Evolutionary conservation across 2,329 filamentous ascomycete species (phyloP), one percentile per base, ranked within the genome.

Genomic region (Sporothrix euskadiensis): DNA sequence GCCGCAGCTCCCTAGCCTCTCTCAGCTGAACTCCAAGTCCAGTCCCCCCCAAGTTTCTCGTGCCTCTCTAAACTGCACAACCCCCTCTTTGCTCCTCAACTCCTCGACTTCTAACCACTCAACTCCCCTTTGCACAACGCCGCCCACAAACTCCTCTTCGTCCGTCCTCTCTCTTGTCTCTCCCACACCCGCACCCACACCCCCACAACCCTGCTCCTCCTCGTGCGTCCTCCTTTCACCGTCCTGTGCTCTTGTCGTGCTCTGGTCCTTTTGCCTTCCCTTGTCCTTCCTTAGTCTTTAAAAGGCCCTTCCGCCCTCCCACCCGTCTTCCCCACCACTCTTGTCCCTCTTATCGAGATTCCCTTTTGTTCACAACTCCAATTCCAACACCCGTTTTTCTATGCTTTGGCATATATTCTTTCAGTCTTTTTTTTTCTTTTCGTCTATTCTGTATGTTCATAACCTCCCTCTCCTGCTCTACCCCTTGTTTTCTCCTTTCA

Each of bases 221-320:
- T 65, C 44, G 70, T 71, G 70, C 70, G 56, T 71, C 57, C 70
- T 65, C n/a, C 70, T 61, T 71, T 59, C 69, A 71, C 69, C 69
- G 54, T 66, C 19, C 22, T 66, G 22, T 66, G 61, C 39, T 22
- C 19, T 63, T 22, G 35, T 63, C 59, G 32, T 41, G 19, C 35
- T 39, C 57, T 39, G 16, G 30, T 39, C 16, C 32, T 68, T 12
- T 35, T 35, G 14, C 16, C 16, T 14, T 32, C 63, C 8, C 26
- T 52, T 35, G 59, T 63, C 59, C 61, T 66, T 41, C 39, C 69
- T 39, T 14, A 49, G 41, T 72, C 59, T 65, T 72, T 44, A 72
- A 71, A 66, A 56, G 59, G 61, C 61, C 30, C 69, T 41, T 44
- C 59, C 47, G 19, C 32, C 59, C 57, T 66, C 59, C 47, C 59